Evolutionary conservation across 768 basidiomycete species (phyloP), one percentile per base, ranked within the genome.

Genomic region (Collybiopsis confluens): DNA sequence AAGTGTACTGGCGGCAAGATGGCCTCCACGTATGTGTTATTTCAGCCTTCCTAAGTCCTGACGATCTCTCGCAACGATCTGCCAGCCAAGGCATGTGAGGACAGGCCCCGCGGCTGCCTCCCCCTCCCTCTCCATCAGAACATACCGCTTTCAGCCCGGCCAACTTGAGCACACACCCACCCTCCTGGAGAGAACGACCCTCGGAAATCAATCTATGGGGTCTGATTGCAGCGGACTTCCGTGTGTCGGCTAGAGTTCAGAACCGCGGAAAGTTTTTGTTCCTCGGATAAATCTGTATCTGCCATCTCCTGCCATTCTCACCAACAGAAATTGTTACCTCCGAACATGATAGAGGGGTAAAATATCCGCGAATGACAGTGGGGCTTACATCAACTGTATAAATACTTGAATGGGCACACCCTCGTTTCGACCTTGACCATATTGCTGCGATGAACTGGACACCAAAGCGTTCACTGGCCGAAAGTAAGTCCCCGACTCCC

Each of bases 401-500:
- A 41, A 52, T 41, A 52, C 37, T 4, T 21, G 23, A 33, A 33
- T 33, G 26, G 45, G 47, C 23, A 35, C 21, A 48, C 47, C 18
- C 10, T 13, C 35, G 23, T 21, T 48, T 48, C 15, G 33, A 48
- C 47, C 40, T 42, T 26, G 38, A 40, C 50, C 38, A 27, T 51
- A 40, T 23, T 33, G 41, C 50, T 33, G 41, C 50, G 36, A 75
- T 76, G 76, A 62, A 67, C 45, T 74, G 72, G 72, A 62, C 61
- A 48, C 75, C 77, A 44, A 64, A 58, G 26, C 69, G 73, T 33
- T 65, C 73, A 21, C 64, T 78, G 41, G 61, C 65, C 36, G 70
- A 78, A 65, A 70, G 78, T 77, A 60, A 61, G 69, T 65, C 18
- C 48, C 23, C 35, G 27, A 28, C 54, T 38, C 46, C 28, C 44